Conservation (phyloP, 306 rosid genomes). For the Arachis stenosperma region DNA sequence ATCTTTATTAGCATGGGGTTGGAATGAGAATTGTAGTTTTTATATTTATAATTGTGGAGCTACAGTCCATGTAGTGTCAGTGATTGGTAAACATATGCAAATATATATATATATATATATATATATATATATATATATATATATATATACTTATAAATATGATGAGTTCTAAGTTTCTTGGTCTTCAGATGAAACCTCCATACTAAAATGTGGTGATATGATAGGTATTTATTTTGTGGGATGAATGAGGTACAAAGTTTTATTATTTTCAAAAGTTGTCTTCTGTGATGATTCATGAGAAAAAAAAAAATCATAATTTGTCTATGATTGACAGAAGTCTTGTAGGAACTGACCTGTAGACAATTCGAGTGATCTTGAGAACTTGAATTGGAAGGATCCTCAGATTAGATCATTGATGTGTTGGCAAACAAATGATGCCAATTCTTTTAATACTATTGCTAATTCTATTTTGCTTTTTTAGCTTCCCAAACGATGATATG, state of each 20-base stretch:
- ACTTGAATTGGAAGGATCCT: background rate
- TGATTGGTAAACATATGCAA: conserved; percentile 23
- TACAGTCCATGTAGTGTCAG: conserved; percentile 27
- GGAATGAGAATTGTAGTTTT: conserved; percentile 11
- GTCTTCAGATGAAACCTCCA: background rate
- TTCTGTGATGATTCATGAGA: background rate
- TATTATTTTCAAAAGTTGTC: background rate
- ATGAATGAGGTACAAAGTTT: background rate
- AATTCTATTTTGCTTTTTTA: conserved; percentile 17
- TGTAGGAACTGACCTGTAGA: conserved; percentile 11
- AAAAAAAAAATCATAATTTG: background rate
- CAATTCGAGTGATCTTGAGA: conserved; percentile 16
- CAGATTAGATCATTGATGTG: conserved; percentile 18
- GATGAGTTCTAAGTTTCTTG: conserved; percentile 18
- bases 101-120: background rate
- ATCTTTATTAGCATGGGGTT: conserved; percentile 5
- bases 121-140: too few species aligned
- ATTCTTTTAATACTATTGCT: background rate
- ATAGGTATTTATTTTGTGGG: conserved; percentile 14
- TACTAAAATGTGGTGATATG: conserved; percentile 2
- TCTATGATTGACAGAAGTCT: conserved; percentile 15
- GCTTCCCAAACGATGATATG: conserved; percentile 29
- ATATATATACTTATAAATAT: too few species aligned
- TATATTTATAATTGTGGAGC: conserved; percentile 10
- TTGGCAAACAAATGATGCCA: conserved; percentile 26